Conservation (phyloP, 2,329 filamentous ascomycete species). For the Hypoxylon sp. region DNA sequence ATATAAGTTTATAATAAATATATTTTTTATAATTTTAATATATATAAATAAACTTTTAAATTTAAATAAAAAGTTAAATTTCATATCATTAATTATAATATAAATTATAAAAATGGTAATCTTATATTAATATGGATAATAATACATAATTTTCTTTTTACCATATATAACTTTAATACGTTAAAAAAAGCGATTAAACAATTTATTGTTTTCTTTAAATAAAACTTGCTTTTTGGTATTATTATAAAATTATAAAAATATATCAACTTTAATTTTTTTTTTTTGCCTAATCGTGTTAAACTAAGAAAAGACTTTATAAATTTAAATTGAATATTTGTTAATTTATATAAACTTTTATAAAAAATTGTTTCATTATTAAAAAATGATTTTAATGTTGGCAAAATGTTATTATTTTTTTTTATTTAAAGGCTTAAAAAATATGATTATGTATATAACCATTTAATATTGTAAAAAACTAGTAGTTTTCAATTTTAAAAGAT, state of each 20-base stretch:
- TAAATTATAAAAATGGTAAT: neutral
- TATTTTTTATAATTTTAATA: too few species aligned
- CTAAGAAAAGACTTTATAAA: neutral
- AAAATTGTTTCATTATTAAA: neutral
- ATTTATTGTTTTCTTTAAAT: neutral
- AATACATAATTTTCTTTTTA: neutral
- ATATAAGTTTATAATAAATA: too few species aligned
- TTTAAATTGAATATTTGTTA: neutral
- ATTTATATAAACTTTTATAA: neutral
- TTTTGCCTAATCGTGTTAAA: neutral
- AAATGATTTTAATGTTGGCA: neutral
- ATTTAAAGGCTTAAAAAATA: neutral
- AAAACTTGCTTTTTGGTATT: neutral
- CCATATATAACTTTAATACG: neutral
- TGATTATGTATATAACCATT: neutral
- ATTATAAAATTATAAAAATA: neutral
- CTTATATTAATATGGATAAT: neutral
- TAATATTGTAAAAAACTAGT: neutral
- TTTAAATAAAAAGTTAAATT: too few species aligned
- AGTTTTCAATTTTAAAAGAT: neutral
- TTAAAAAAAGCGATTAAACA: neutral
- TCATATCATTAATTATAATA: slow-evolving; percentile 18
- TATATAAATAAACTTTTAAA: too few species aligned
- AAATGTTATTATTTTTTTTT: neutral
- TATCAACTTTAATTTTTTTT: neutral